phyloP scores from a whole-genome alignment of 352 stramenopile species.

The Pythium periplocum region DNA sequence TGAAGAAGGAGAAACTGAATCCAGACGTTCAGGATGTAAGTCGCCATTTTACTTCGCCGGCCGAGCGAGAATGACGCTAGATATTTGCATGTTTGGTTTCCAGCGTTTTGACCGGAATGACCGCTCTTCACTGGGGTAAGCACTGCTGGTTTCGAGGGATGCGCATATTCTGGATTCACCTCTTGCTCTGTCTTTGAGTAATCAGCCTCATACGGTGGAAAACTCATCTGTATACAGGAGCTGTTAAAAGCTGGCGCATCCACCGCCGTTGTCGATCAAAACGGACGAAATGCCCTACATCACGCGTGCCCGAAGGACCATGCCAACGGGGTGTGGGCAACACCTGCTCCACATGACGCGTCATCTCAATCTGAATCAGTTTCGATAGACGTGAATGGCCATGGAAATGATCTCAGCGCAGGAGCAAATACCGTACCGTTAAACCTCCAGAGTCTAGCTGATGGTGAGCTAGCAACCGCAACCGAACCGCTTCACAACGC shows the following conservation, averaged over 20 bases:
- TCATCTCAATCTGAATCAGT: no score
- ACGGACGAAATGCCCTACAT: conserved; percentile 66
- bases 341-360: no score
- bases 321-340: background rate
- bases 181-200: background rate
- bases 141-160: background rate
- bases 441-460: no score
- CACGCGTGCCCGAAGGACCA: conserved; percentile 75
- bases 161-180: no score
- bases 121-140: conserved; percentile 69
- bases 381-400: no score
- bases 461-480: no score
- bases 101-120: conserved; percentile 73
- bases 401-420: no score
- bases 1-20: conserved; percentile 42
- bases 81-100: background rate
- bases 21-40: conserved; percentile 54
- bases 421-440: no score
- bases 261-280: conserved; percentile 30
- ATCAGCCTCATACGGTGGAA: conserved; percentile 55
- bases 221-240: conserved; percentile 45
- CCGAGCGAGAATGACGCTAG: no score
- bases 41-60: background rate
- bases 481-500: no score
- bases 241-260: conserved; percentile 47